These are phyloP conservation scores for Phoma sp. DNA, from an alignment of 2,329 filamentous ascomycete species.

Conservation along the genomic window DNA sequence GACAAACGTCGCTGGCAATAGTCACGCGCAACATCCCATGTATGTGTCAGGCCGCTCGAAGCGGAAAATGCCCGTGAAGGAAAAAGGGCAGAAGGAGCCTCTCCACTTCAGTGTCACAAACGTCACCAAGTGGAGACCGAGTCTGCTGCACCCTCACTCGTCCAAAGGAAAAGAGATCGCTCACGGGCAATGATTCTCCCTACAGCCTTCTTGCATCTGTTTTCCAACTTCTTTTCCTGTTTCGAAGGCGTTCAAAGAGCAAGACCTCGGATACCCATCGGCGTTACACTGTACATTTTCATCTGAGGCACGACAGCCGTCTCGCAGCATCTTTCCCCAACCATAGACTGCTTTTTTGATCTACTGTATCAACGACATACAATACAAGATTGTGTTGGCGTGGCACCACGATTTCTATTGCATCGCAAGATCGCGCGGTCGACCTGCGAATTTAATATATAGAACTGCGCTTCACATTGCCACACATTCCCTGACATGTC, in stretches of 20 bases:
- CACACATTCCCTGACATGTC: no score
- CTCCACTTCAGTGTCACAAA: conserved; percentile 49
- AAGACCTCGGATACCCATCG: conserved; percentile 37
- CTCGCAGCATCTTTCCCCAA: background rate
- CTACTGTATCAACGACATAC: conserved; percentile 5
- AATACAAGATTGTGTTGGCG: background rate
- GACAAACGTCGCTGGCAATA: conserved; percentile 35
- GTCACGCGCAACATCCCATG: conserved; percentile 37
- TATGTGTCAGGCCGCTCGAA: conserved; percentile 52
- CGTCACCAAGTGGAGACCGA: conserved; percentile 44
- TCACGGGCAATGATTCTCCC: conserved; percentile 18
- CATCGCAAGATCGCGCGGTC: background rate
- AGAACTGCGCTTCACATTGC: background rate
- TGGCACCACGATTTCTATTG: background rate
- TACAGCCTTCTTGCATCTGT: background rate
- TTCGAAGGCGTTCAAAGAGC: conserved; percentile 27
- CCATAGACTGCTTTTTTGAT: conserved; percentile 1
- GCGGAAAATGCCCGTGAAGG: conserved; percentile 49
- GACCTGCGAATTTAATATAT: background rate
- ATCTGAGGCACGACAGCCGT: background rate
- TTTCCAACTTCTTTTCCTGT: background rate
- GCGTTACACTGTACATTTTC: conserved; percentile 24
- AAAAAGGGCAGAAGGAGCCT: conserved; percentile 49
- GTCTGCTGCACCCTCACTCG: conserved; percentile 41
- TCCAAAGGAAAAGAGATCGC: conserved; percentile 47